Percentiles rank a stretch among this genome's conserved stretches.
phyloP scores from a whole-genome alignment of 2,329 filamentous ascomycete genomes.

The Aphanocladium album region DNA sequence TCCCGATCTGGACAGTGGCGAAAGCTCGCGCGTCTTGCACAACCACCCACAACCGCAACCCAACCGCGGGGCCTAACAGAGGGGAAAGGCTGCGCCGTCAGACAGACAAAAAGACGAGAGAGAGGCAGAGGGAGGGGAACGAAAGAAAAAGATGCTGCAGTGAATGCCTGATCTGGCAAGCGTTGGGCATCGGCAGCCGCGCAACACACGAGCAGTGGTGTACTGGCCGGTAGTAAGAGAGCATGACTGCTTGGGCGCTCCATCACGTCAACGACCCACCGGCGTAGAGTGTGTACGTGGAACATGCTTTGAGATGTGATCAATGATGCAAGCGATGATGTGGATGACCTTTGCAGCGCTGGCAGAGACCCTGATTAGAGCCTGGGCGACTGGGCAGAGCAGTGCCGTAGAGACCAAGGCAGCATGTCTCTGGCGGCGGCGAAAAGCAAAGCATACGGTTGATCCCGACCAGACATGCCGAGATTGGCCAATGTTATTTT shows the following conservation, averaged over 20 bases:
- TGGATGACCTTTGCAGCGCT: neutral
- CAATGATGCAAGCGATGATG: neutral
- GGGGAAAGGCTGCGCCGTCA: neutral
- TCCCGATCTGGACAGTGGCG: slow-evolving; percentile 12
- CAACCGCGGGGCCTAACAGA: neutral
- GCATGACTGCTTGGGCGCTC: neutral
- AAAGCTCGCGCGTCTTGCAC: neutral
- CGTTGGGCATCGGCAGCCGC: slow-evolving; percentile 7
- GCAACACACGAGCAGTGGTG: neutral
- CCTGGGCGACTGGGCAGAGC: neutral
- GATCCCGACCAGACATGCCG: neutral
- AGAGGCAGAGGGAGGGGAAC: neutral
- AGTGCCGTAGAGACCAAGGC: neutral
- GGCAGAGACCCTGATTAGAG: neutral
- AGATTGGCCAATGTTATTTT: neutral
- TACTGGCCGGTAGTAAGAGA: neutral
- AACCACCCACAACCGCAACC: neutral
- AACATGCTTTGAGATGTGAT: neutral
- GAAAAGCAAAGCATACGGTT: neutral
- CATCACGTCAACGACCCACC: slow-evolving; percentile 10
- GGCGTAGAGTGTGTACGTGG: neutral
- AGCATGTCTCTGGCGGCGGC: neutral
- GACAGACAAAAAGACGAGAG: neutral
- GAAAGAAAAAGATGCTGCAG: neutral
- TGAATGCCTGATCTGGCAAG: slow-evolving; percentile 1